Evolutionary conservation across 1,284 basidiomycete genomes (phyloP).

Genomic region (Tilletia indica): DNA sequence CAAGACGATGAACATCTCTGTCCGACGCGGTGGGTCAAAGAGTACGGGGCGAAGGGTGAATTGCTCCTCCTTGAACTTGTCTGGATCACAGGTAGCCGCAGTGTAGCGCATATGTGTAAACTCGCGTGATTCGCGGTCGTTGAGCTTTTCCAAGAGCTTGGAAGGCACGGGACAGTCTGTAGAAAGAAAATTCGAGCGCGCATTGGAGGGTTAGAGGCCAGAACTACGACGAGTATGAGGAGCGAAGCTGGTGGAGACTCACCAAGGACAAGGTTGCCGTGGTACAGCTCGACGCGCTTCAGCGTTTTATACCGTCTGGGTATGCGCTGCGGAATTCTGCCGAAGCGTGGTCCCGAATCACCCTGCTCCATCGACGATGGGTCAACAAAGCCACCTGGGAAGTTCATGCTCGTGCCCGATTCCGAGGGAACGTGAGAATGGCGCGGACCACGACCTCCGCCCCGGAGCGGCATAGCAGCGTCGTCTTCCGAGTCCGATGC

Average conservation of each 20-base stretch:
- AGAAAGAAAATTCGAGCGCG: not conserved
- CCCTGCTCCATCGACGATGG: conserved; percentile 40
- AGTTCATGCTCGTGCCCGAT: conserved; percentile 16
- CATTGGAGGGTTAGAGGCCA: not conserved
- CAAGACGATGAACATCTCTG: conserved; percentile 52
- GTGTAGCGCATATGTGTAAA: conserved; percentile 42
- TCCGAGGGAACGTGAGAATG: conserved; percentile 22
- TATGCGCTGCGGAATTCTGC: conserved; percentile 49
- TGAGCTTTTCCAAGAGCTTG: conserved; percentile 36
- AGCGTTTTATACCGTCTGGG: conserved; percentile 51
- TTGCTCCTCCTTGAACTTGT: conserved; percentile 37
- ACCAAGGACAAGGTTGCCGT: conserved; percentile 49
- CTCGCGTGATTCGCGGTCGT: conserved; percentile 32
- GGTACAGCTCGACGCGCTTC: conserved; percentile 50
- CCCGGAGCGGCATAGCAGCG: conserved; percentile 29
- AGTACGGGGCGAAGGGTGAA: conserved; percentile 51
- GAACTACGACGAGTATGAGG: not conserved
- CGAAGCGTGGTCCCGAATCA: conserved; percentile 38
- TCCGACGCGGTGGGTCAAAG: conserved; percentile 48
- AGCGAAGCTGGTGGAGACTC: not conserved
- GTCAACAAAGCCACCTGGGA: conserved; percentile 43
- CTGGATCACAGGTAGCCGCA: conserved; percentile 39
- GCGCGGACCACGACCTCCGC: conserved; percentile 18
- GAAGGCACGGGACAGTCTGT: conserved; percentile 48
- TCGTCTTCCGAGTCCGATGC: conserved; percentile 42